Evolutionary conservation across 495 filamentous ascomycete genomes (phyloP), one percentile per base, ranked within the genome.

Genomic region (Wilcoxina mikolae): DNA sequence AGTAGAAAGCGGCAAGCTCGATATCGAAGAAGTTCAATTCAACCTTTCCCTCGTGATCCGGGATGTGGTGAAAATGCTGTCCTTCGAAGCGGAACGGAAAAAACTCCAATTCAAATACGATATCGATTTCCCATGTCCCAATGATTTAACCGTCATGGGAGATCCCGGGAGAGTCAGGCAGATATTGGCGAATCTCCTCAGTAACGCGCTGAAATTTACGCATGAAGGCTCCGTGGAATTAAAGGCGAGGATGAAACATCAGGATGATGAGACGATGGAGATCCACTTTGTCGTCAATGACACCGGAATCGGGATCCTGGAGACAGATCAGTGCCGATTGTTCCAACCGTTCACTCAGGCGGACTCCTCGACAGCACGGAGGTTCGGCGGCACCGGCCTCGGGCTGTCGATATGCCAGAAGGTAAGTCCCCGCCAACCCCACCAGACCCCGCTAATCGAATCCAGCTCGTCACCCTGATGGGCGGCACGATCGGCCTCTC

Each of bases 171-270:
- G 87, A 29, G 75, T 89, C 44, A 76, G 85, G 17, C 88, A 94
- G 67, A 81, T 95, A 28, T 73, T 94, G 11, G 85, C 82, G 24
- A 95, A 93, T 61, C 67, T 95, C 12, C 72, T 94, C n/a, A 82
- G 83, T 7, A 95, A 95, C 61, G 84, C 82, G 53, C 85, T 95
- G 67, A 93, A 94, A 58, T 93, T 94, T 59, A 93, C 87, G 0
- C 79, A 79, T 25, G 70, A 77, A 23, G 88, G 87, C 0, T 75
- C 73, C 51, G 78, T 94, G 10, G 76, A 73, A 51, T 70, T 79
- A 47, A 69, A 63, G 0, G 73, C 77, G 11, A 54, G 62, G 45
- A 72, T 72, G 38, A 69, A 74, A 51, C 66, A 68, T 17, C 74
- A 78, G 56, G 70, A 71, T 4, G 57, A 68, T 3, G 75, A 77